A percentile compares a stretch with the other conserved stretches of the same genome.
These are phyloP conservation scores for Sugiyamaella novakii DNA, from an alignment of 1,139 yeast genomes.

Conservation along the genomic window DNA sequence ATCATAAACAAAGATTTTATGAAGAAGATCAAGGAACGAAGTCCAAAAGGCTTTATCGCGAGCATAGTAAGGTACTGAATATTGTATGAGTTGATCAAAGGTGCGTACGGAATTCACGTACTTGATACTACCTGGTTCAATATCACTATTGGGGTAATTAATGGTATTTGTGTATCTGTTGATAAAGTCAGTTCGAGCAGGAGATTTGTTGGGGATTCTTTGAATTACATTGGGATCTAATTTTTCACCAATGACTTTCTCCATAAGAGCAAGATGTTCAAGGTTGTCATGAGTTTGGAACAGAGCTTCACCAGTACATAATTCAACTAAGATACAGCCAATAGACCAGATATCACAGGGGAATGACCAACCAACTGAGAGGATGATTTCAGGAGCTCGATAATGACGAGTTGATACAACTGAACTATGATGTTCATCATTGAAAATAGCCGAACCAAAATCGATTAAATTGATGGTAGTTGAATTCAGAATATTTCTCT, in stretches of 20 bases:
- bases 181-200: constrained; percentile 30
- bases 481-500: constrained; percentile 59
- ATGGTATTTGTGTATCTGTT: constrained; percentile 16
- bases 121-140: constrained; percentile 50
- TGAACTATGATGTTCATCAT: constrained; percentile 90
- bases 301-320: constrained; percentile 92
- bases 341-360: constrained; percentile 98
- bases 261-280: constrained; percentile 96
- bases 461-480: constrained; percentile 90
- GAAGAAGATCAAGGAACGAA: constrained; percentile 58
- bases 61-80: constrained; percentile 27
- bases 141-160: constrained; percentile 43
- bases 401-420: constrained; percentile 92
- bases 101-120: constrained; percentile 55
- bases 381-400: constrained; percentile 93
- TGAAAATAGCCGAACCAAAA: constrained; percentile 92
- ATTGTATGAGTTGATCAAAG: constrained; percentile 48
- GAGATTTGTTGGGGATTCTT: constrained; percentile 33
- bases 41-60: constrained; percentile 47
- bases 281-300: constrained; percentile 93
- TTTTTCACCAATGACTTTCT: constrained; percentile 56
- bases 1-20: constrained; percentile 74
- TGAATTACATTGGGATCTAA: constrained; percentile 38
- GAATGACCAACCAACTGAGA: constrained; percentile 89
- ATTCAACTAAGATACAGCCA: constrained; percentile 90